phyloP scores from a whole-genome alignment of 345 rosid species.

The Litchi chinensis region DNA sequence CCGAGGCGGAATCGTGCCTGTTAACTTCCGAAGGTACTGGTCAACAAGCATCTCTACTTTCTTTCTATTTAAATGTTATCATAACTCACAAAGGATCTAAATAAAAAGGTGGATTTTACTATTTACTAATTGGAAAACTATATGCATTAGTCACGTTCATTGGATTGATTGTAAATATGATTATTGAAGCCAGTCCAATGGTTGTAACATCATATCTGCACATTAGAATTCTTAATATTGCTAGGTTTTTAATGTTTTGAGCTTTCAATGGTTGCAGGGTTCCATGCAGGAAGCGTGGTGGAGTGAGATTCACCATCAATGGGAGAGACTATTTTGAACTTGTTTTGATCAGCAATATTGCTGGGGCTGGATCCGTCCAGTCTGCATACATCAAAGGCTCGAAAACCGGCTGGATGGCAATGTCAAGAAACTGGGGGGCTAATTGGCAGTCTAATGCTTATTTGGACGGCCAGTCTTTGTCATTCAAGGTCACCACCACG shows the following conservation, averaged over 20 bases:
- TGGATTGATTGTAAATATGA: too few species aligned
- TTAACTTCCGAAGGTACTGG: conserved; percentile 68
- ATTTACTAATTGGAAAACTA: too few species aligned
- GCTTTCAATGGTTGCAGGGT: conserved; percentile 51
- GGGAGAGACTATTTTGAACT: conserved; percentile 90
- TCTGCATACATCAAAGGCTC: conserved; percentile 77
- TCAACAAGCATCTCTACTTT: too few species aligned
- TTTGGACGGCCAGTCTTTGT: conserved; percentile 77
- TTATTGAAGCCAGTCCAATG: too few species aligned
- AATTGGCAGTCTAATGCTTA: conserved; percentile 93
- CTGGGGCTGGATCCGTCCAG: conserved; percentile 69
- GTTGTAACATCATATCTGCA: too few species aligned
- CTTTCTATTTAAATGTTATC: not conserved
- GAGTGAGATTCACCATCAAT: conserved; percentile 84
- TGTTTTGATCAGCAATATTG: conserved; percentile 72
- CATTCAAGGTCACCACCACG: conserved; percentile 71
- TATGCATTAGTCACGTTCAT: too few species aligned
- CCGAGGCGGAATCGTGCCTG: conserved; percentile 85
- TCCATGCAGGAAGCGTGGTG: conserved; percentile 77
- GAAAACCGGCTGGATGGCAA: conserved; percentile 70
- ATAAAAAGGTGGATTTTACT: too few species aligned
- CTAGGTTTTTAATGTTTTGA: not conserved
- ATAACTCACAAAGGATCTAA: too few species aligned
- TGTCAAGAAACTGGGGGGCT: conserved; percentile 96
- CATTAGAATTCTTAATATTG: too few species aligned